These are phyloP conservation scores for Pichiaceae sp. DNA, from an alignment of 1,139 yeast species.

Conservation along the genomic window DNA sequence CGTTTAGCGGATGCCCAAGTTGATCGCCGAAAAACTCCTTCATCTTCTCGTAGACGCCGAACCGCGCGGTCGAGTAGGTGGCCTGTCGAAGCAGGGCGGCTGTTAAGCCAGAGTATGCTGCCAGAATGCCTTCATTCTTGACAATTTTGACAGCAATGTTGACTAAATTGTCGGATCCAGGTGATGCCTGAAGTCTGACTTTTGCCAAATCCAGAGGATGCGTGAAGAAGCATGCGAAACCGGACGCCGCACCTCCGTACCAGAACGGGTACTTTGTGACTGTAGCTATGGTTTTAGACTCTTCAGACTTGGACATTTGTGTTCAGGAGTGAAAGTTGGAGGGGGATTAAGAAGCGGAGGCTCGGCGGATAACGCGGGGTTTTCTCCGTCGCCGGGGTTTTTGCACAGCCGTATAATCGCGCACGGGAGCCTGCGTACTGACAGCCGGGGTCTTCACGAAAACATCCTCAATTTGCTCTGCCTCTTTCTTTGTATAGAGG, in stretches of 20 bases:
- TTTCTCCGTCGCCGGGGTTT: too few relatives aligned
- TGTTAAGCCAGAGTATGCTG: conserved; percentile 70
- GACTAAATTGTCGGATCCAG: conserved; percentile 48
- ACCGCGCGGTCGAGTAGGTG: conserved; percentile 78
- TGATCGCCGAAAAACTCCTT: conserved; percentile 44
- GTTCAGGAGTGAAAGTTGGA: too few relatives aligned
- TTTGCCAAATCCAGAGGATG: conserved; percentile 84
- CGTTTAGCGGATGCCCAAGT: conserved; percentile 30
- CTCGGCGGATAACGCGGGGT: too few relatives aligned
- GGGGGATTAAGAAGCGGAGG: too few relatives aligned
- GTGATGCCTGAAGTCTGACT: conserved; percentile 73
- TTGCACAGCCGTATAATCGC: too few relatives aligned
- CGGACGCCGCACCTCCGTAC: conserved; percentile 64
- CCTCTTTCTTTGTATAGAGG: neutral
- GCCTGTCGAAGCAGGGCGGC: conserved; percentile 83
- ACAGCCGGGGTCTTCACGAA: neutral
- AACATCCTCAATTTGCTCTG: neutral
- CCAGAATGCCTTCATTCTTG: conserved; percentile 55
- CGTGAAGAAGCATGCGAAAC: conserved; percentile 50
- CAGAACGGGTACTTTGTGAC: conserved; percentile 27
- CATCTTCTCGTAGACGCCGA: conserved; percentile 72
- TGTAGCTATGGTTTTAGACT: neutral
- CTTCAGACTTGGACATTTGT: neutral
- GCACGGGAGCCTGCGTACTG: too few relatives aligned
- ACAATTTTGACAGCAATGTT: conserved; percentile 56